Percentiles rank a stretch among this genome's conserved stretches.
These are phyloP conservation scores for Chytriomyces sp. DNA, from an alignment of 192 early-diverging fungal species.

Conservation along the genomic window DNA sequence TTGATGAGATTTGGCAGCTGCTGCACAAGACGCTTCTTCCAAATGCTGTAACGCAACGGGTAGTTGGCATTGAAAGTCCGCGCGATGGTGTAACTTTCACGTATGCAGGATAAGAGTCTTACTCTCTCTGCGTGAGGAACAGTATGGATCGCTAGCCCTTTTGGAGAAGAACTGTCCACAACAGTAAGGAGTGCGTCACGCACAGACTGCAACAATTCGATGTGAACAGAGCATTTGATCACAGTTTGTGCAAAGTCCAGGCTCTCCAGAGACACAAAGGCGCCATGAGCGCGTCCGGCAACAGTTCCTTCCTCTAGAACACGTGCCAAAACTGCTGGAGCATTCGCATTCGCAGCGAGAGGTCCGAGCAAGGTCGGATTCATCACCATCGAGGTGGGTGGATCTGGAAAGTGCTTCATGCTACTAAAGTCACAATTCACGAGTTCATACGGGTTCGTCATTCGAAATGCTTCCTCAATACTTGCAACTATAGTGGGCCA, in stretches of 20 bases:
- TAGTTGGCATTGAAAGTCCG: constrained; percentile 76
- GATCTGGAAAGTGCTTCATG: constrained; percentile 18
- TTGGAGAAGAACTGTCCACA: not conserved
- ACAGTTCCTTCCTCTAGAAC: constrained; percentile 32
- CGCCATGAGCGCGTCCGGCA: constrained; percentile 32
- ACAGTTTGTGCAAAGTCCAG: constrained; percentile 58
- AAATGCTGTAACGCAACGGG: constrained; percentile 79
- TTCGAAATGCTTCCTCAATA: constrained; percentile 46
- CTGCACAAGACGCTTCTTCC: constrained; percentile 80
- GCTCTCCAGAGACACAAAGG: constrained; percentile 44
- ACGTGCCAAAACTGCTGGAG: constrained; percentile 1
- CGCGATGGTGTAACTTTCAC: constrained; percentile 76
- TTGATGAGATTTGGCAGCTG: constrained; percentile 89
- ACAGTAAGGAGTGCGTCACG: constrained; percentile 30
- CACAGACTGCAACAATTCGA: constrained; percentile 50
- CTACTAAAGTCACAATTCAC: constrained; percentile 46
- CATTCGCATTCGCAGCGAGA: constrained; percentile 11
- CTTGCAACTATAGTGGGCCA: constrained; percentile 45
- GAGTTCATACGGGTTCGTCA: constrained; percentile 51
- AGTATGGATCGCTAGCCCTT: constrained; percentile 30
- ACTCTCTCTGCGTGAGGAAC: constrained; percentile 37
- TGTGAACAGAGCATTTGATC: constrained; percentile 57
- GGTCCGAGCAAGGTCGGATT: constrained; percentile 13
- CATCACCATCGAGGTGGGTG: constrained; percentile 16
- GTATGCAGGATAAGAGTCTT: constrained; percentile 44